Evolutionary conservation across 257 asterid species (phyloP), one percentile per base, ranked within the genome.

Genomic region (Lycium ferocissimum): DNA sequence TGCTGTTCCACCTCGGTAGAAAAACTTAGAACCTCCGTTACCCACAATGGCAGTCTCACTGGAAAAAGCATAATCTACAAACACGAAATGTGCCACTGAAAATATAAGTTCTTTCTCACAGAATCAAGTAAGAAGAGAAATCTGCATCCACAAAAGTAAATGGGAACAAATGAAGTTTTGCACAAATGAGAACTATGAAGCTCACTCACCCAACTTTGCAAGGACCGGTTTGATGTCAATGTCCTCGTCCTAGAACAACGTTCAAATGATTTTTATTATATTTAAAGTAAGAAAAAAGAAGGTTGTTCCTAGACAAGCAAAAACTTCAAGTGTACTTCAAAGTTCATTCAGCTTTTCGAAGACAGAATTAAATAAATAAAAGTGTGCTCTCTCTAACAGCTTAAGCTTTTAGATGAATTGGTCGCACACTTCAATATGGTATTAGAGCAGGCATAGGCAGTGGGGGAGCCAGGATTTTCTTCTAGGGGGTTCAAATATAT

Each of bases 201-300:
- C 65, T 54, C 67, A 92, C 97, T 92, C 89, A 96, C 99, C 99
- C 89, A 94, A 86, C 88, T 82, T 90, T 86, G 91, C 92, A 88
- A 93, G 96, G 83, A 94, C 87, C 53, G 92, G 93, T 43, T 87
- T 93, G 92, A 92, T 86, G 88, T 93, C 91, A 70, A 88, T 86
- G 82, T 85, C 80, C 76, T 53, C 91, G 75, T 91, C 98, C 99
- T 96, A 86, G 83, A 91, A 73, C 89, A 90, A 72, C 91, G 93
- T 80, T 81, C 66, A 89, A 81, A 81, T 83, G 85, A 75, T 86
- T 85, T 57, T 88, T 89, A 51, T 90, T 92, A 85, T 84, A 66
- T 56, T 65, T 58, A 40, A 76, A 53, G 56, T 79, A 43, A 81
- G 43, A 65, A 47, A n/a, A 51, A 59, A 61, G 63, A 75, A 37